Conservation (phyloP, 148 eudicot genomes). For the Rhododendron kiyosumense region DNA sequence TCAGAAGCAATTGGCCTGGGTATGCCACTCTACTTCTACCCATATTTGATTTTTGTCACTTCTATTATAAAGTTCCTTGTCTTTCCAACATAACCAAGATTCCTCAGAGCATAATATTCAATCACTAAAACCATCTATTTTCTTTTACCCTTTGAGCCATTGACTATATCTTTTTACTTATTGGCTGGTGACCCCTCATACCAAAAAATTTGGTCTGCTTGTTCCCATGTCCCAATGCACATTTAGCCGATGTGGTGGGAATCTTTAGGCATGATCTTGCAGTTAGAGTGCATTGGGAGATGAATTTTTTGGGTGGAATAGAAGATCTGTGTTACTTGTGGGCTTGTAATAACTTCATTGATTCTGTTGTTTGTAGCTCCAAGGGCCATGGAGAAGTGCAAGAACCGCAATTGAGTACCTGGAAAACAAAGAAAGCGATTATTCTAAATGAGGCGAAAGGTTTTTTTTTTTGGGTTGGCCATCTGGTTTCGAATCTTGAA, state of each 20-base stretch:
- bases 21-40: constrained; percentile 7
- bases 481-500: background rate
- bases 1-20: constrained; percentile 61
- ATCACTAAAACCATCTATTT: background rate
- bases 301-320: background rate
- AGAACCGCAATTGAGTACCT: constrained; percentile 24
- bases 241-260: background rate
- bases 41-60: background rate
- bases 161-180: background rate
- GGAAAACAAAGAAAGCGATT: background rate
- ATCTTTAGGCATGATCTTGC: background rate
- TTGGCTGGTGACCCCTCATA: background rate
- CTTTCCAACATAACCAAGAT: background rate
- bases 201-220: background rate
- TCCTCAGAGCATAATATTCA: background rate
- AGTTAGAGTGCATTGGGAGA: background rate
- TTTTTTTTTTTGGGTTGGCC: constrained; percentile 1
- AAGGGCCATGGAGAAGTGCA: constrained; percentile 37
- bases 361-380: constrained; percentile 34
- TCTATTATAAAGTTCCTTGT: background rate
- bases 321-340: background rate
- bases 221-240: background rate
- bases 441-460: background rate
- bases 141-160: background rate
- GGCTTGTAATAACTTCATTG: background rate